Conservation (phyloP, 163 green algal genomes). For the Chlamydomonas reinhardtii region DNA sequence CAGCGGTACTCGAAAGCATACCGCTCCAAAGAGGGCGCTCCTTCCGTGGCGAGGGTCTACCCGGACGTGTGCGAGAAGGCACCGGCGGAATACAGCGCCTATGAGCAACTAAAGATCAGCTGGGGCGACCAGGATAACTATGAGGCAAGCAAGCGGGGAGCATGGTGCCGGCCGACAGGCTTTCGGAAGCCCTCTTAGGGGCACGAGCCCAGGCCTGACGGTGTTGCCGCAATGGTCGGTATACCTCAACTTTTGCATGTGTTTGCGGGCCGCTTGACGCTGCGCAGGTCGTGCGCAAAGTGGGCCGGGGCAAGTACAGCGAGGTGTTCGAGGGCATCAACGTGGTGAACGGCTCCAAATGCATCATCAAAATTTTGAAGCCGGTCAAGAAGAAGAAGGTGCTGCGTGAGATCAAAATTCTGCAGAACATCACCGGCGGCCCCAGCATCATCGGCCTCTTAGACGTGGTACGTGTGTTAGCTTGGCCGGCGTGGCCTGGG, state of each 20-base stretch:
- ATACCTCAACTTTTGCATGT: too few relatives aligned
- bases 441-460: conserved; percentile 93
- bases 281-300: conserved; percentile 70
- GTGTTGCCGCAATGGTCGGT: too few relatives aligned
- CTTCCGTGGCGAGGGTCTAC: conserved; percentile 37
- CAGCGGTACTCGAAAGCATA: conserved; percentile 48
- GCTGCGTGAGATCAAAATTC: conserved; percentile 97
- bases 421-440: conserved; percentile 95
- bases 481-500: not conserved
- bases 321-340: conserved; percentile 95
- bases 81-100: conserved; percentile 97
- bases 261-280: too few relatives aligned
- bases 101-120: conserved; percentile 83
- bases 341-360: conserved; percentile 61
- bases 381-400: conserved; percentile 82
- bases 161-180: too few relatives aligned
- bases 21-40: conserved; percentile 39
- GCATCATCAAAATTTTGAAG: conserved; percentile 99
- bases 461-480: conserved; percentile 59
- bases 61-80: conserved; percentile 55
- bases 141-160: conserved; percentile 9
- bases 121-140: conserved; percentile 94
- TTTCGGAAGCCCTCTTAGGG: conserved; percentile 32
- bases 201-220: too few relatives aligned
- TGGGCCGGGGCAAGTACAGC: conserved; percentile 98